Evolutionary conservation across 805 yeast genomes (phyloP).

Genomic region (Sugiyamaella boreocaroliniensis): DNA sequence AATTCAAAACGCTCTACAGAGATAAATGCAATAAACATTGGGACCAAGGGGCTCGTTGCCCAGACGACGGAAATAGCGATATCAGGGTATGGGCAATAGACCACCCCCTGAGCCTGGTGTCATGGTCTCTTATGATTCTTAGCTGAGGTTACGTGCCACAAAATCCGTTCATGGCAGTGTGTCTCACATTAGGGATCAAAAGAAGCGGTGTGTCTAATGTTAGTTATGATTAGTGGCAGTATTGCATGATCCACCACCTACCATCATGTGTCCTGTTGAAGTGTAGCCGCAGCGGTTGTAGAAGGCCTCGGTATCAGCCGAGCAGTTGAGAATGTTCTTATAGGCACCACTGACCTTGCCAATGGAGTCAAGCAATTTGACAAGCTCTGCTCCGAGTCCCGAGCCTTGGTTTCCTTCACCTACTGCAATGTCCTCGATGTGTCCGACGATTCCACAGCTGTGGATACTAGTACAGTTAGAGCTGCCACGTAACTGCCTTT

Average conservation of each 20-base stretch:
- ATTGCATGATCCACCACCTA: not conserved
- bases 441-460: constrained; percentile 17
- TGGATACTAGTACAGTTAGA: constrained; percentile 8
- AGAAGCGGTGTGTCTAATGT: not conserved
- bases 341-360: constrained; percentile 15
- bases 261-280: constrained; percentile 19
- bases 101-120: not conserved
- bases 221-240: not conserved
- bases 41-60: not conserved
- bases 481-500: not conserved
- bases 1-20: no score
- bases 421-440: constrained; percentile 19
- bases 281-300: constrained; percentile 14
- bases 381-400: constrained; percentile 14
- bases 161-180: no score
- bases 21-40: not conserved
- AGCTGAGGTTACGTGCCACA: not conserved
- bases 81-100: not conserved
- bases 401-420: constrained; percentile 12
- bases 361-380: constrained; percentile 11
- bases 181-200: not conserved
- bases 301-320: constrained; percentile 8
- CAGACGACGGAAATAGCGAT: not conserved
- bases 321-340: constrained; percentile 18
- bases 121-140: not conserved